Evolutionary conservation across 495 filamentous ascomycete genomes (phyloP).

Genomic region (Penicillium silybi): DNA sequence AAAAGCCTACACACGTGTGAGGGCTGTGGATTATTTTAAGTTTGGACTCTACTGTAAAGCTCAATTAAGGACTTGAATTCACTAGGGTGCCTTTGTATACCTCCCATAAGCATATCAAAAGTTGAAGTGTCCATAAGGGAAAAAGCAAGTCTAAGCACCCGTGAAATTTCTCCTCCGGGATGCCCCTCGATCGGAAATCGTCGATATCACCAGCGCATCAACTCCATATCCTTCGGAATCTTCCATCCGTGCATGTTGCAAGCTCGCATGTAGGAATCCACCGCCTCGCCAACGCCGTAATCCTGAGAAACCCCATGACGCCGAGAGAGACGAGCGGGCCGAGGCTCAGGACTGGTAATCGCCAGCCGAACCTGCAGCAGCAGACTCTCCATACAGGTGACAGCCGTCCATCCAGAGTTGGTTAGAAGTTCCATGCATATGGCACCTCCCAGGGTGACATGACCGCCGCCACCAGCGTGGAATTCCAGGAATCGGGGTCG

Average conservation of each 20-base stretch:
- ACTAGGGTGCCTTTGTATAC: too few species aligned
- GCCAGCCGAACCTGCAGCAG: slow-evolving; percentile 80
- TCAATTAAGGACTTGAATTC: too few species aligned
- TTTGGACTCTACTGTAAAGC: too few species aligned
- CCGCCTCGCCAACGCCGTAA: slow-evolving; percentile 67
- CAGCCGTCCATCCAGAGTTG: slow-evolving; percentile 74
- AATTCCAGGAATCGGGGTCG: slow-evolving; percentile 75
- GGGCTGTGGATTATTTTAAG: too few species aligned
- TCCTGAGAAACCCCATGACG: slow-evolving; percentile 23
- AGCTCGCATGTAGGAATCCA: slow-evolving; percentile 67
- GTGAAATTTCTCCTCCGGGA: neutral
- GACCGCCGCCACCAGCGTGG: slow-evolving; percentile 71
- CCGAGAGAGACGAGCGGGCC: slow-evolving; percentile 61
- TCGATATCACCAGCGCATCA: slow-evolving; percentile 17
- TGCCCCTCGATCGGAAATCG: neutral
- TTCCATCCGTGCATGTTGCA: slow-evolving; percentile 60
- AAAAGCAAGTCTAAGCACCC: neutral
- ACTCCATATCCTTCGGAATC: slow-evolving; percentile 27
- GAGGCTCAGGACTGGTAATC: slow-evolving; percentile 61
- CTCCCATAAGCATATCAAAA: too few species aligned
- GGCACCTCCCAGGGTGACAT: slow-evolving; percentile 83
- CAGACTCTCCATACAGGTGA: slow-evolving; percentile 70
- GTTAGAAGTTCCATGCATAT: slow-evolving; percentile 93
- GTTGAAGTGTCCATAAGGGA: neutral
- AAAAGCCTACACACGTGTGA: too few species aligned